Percentiles rank a stretch among this genome's conserved stretches.
These are phyloP conservation scores for Xerocomus subilludens DNA, from an alignment of 1,284 basidiomycete species.

Conservation along the genomic window DNA sequence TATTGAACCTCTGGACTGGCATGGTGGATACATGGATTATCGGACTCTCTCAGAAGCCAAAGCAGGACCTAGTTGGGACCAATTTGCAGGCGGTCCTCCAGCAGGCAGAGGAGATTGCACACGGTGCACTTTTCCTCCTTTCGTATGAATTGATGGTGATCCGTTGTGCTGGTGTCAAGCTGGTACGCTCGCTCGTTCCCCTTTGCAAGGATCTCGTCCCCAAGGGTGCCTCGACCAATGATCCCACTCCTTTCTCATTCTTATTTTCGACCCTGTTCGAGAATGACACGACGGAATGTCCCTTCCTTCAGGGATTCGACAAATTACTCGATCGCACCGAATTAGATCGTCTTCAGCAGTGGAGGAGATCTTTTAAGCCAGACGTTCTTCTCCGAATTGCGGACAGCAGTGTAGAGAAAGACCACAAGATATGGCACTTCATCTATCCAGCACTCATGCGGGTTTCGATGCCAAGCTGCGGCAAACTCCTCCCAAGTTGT, in stretches of 20 bases:
- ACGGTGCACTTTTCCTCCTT: conserved; percentile 83
- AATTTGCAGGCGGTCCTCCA: conserved; percentile 55
- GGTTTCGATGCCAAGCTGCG: conserved; percentile 61
- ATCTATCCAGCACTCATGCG: conserved; percentile 74
- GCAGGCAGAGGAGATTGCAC: conserved; percentile 72
- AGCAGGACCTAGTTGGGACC: conserved; percentile 57
- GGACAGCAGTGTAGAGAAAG: conserved; percentile 71
- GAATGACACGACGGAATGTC: conserved; percentile 44
- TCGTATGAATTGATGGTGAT: conserved; percentile 67
- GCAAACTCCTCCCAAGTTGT: conserved; percentile 61
- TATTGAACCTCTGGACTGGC: conserved; percentile 80
- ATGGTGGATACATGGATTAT: conserved; percentile 78
- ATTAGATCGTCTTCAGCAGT: conserved; percentile 68
- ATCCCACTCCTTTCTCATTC: conserved; percentile 43
- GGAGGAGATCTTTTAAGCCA: conserved; percentile 65
- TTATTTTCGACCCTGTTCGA: conserved; percentile 61
- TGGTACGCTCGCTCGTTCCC: conserved; percentile 65
- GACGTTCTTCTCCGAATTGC: conserved; percentile 72
- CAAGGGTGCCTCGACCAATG: conserved; percentile 49
- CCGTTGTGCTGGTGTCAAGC: conserved; percentile 68
- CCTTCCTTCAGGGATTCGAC: conserved; percentile 71
- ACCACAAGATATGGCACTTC: conserved; percentile 77
- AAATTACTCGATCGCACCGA: conserved; percentile 72
- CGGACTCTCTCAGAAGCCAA: conserved; percentile 59
- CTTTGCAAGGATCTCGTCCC: conserved; percentile 57